Conservation (phyloP, 768 basidiomycete species). For the Termitomyces sp. region DNA sequence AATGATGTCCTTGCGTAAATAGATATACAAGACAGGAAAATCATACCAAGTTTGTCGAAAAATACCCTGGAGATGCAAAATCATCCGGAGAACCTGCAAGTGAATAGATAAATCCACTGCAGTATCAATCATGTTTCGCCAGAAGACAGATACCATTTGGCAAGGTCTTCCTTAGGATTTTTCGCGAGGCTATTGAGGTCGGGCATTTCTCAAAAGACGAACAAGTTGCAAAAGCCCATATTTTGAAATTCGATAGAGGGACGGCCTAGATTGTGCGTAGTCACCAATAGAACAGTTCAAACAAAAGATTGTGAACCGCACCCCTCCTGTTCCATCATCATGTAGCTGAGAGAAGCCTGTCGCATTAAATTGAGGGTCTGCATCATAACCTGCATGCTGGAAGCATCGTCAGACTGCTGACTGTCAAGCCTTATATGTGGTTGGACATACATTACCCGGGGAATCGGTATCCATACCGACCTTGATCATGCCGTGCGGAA, state of each 20-base stretch:
- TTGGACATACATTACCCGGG: slow-evolving; percentile 44
- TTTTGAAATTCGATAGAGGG: slow-evolving; percentile 58
- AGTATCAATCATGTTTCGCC: not conserved
- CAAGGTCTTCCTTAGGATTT: slow-evolving; percentile 42
- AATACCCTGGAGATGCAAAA: slow-evolving; percentile 61
- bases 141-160: slow-evolving; percentile 34
- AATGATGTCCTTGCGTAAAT: not conserved
- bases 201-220: slow-evolving; percentile 47
- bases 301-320: slow-evolving; percentile 19
- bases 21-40: not conserved
- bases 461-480: slow-evolving; percentile 65
- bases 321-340: slow-evolving; percentile 59
- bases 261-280: slow-evolving; percentile 27
- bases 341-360: slow-evolving; percentile 64
- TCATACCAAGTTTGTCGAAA: slow-evolving; percentile 51
- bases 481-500: slow-evolving; percentile 71
- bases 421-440: not conserved
- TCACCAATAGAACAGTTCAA: not conserved
- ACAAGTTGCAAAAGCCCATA: slow-evolving; percentile 51
- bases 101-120: not conserved
- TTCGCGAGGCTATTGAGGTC: slow-evolving; percentile 41
- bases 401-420: not conserved
- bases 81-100: slow-evolving; percentile 51
- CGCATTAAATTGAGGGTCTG: slow-evolving; percentile 33
- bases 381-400: slow-evolving; percentile 47